These are phyloP conservation scores for Fusarium sp. DNA, from an alignment of 2,329 filamentous ascomycete genomes.

Conservation along the genomic window DNA sequence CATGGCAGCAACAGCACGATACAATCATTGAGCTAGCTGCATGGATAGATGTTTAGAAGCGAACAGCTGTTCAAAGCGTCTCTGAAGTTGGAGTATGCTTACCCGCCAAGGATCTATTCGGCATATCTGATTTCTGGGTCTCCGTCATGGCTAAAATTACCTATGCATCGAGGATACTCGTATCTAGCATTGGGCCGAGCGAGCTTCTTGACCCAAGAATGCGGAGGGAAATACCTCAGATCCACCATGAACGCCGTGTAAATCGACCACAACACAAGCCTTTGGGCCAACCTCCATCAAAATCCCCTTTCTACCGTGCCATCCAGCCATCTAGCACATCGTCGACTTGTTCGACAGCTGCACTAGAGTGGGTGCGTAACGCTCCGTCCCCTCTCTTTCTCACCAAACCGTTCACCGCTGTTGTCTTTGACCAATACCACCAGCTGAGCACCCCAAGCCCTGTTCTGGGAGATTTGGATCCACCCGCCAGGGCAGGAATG, in stretches of 20 bases:
- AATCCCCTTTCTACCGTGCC: constrained; percentile 40
- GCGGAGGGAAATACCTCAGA: constrained; percentile 52
- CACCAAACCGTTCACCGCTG: constrained; percentile 41
- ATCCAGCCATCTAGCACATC: constrained; percentile 30
- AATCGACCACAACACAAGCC: constrained; percentile 20
- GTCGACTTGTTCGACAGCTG: constrained; percentile 37
- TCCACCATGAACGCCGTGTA: constrained; percentile 37
- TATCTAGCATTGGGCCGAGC: constrained; percentile 14
- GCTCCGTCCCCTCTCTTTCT: constrained; percentile 20
- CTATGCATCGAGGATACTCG: constrained; percentile 1
- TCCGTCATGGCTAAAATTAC: not conserved
- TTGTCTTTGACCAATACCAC: constrained; percentile 38
- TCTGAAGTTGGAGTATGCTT: not conserved
- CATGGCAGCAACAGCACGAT: not conserved
- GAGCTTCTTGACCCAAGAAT: constrained; percentile 33
- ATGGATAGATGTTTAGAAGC: not conserved
- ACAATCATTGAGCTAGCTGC: not conserved
- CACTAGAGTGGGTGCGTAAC: constrained; percentile 37
- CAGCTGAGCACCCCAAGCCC: constrained; percentile 35
- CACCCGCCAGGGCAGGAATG: constrained; percentile 34
- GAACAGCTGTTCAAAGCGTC: not conserved
- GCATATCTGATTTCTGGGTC: not conserved
- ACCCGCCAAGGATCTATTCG: not conserved
- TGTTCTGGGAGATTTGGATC: constrained; percentile 43
- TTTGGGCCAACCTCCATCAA: constrained; percentile 25